Evolutionary conservation across 2,329 filamentous ascomycete species (phyloP).

Genomic region (Xylaria hypoxylon): DNA sequence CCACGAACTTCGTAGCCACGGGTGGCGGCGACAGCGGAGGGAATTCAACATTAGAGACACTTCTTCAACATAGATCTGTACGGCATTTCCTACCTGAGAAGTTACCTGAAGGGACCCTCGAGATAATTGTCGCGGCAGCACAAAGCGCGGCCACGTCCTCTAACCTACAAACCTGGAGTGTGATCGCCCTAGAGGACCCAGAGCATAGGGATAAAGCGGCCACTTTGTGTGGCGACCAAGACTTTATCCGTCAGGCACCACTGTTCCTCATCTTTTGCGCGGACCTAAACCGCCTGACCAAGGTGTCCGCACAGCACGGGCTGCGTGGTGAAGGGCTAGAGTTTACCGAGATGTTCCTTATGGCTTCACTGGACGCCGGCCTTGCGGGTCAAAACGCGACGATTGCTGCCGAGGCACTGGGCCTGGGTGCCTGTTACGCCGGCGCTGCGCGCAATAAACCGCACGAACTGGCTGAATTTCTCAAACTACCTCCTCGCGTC

Average conservation of each 20-base stretch:
- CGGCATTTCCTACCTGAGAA: conserved; percentile 45
- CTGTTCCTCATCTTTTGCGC: conserved; percentile 52
- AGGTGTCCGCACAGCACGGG: conserved; percentile 42
- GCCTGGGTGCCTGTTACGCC: conserved; percentile 50
- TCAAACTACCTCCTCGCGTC: conserved; percentile 48
- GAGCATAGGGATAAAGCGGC: conserved; percentile 47
- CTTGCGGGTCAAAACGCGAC: conserved; percentile 50
- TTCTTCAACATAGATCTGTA: conserved; percentile 50
- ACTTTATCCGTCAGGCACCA: conserved; percentile 50
- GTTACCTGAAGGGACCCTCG: conserved; percentile 45
- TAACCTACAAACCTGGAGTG: conserved; percentile 53
- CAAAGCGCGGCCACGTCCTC: conserved; percentile 53
- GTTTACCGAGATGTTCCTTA: conserved; percentile 51
- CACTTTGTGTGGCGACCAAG: conserved; percentile 47
- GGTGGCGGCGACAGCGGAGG: not conserved
- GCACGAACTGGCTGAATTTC: conserved; percentile 46
- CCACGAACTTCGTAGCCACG: conserved; percentile 5
- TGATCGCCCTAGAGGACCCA: conserved; percentile 47
- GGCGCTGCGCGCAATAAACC: conserved; percentile 49
- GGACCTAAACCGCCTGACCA: conserved; percentile 49
- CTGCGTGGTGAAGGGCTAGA: conserved; percentile 44
- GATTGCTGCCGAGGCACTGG: conserved; percentile 50
- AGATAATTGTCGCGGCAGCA: conserved; percentile 49
- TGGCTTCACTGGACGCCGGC: conserved; percentile 50
- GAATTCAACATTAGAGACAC: conserved; percentile 43